Evolutionary conservation across 1,284 basidiomycete genomes (phyloP).

Genomic region (Heterobasidion annosum): DNA sequence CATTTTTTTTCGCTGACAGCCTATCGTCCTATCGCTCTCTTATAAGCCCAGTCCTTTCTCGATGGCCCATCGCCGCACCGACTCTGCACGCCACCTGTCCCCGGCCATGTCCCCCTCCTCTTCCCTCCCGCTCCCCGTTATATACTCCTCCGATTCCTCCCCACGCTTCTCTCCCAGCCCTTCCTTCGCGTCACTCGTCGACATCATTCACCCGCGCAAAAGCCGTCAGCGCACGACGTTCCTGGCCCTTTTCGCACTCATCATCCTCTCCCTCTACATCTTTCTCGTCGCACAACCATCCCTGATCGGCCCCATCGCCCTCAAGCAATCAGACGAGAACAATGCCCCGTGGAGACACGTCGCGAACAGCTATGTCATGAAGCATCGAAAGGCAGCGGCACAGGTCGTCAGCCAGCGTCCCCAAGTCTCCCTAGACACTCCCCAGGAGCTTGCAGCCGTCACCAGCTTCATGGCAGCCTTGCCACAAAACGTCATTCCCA

Average conservation of each 20-base stretch:
- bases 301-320: conserved; percentile 1
- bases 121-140: not conserved
- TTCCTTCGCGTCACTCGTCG: conserved; percentile 2
- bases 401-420: conserved; percentile 14
- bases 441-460: conserved; percentile 73
- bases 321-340: not conserved
- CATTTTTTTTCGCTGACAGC: not conserved
- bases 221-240: conserved; percentile 9
- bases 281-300: conserved; percentile 10
- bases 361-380: conserved; percentile 2
- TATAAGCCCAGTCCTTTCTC: not conserved
- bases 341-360: conserved; percentile 7
- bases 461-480: conserved; percentile 73
- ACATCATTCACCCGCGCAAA: conserved; percentile 11
- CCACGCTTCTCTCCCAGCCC: conserved; percentile 2
- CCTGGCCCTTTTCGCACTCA: conserved; percentile 10
- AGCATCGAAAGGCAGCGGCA: not conserved
- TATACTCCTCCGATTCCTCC: not conserved
- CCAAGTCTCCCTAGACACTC: conserved; percentile 36
- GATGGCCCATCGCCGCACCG: conserved; percentile 1
- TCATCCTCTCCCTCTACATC: conserved; percentile 9
- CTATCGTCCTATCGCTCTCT: not conserved
- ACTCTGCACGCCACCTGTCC: conserved; percentile 2
- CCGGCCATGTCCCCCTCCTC: not conserved
- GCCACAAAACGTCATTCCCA: conserved; percentile 71